Evolutionary conservation across 495 filamentous ascomycete genomes (phyloP), one percentile per base, ranked within the genome.

Genomic region (Staphylotrichum tortipilum): DNA sequence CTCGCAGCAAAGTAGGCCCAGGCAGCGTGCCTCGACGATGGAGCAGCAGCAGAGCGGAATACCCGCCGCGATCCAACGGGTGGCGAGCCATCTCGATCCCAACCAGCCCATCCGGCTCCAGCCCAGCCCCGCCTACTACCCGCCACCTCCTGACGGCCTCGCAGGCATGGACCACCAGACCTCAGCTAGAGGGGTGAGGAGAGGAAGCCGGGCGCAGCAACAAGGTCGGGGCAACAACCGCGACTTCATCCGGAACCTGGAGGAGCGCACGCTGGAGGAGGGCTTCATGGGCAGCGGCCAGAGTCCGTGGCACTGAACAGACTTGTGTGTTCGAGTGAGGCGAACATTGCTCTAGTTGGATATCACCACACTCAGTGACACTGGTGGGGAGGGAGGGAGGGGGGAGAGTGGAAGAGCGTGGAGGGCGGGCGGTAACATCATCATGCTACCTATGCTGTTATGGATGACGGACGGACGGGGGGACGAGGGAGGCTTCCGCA

Each of bases 51-150:
- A 86, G 60, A 85, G 84, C 47, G 91, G 92, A 7, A 91, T 99
- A 46, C 94, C 94, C 0, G 79, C 87, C 9, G 82, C 89, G 1
- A 89, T 99, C 45, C 94, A 99, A 62, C 74, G 94, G 49, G 92
- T 97, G n/a, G 90, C 90, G 10, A 94, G 88, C 61, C 92, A 96
- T 65, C 81, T 99, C 42, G 91, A 99, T 62, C 94, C 94, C 5
- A 96, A 80, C 50, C 87, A 89, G 29, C 94, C 94, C 0, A 97
- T 99, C 60, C 77, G 94, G 37, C 66, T 95, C 33, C 94, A 99
- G 62, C 94, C 94, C 6, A 95, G 89, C 50, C 94, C 94, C 2
- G 94, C 94, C 7, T 99, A 99, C 66, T 97, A 96, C 57, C 94
- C 92, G 14, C 92, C 92, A 8, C 90, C 90, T n/a, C 79, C 87